Percentiles rank a stretch among this genome's conserved stretches.
Conservation (phyloP, 306 rosid genomes). For the Prunus armeniaca region DNA sequence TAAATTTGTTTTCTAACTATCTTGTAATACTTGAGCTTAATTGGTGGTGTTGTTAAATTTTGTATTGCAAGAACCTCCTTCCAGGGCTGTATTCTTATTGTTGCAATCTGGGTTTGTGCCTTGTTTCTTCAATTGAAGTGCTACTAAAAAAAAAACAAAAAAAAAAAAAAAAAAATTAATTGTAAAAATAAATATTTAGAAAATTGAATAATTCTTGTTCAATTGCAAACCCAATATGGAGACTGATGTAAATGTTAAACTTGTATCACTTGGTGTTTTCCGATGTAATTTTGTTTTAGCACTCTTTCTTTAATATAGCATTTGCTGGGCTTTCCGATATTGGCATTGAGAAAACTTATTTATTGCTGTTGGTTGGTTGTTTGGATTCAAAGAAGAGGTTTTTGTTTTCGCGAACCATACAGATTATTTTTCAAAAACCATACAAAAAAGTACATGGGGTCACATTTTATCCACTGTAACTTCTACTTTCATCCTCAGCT, state of each 20-base stretch:
- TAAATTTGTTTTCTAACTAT: too few species aligned
- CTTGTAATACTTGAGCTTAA: too few species aligned
- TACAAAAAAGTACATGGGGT: background rate
- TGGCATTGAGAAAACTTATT: background rate
- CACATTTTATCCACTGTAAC: conserved; percentile 13
- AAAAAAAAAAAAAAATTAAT: too few species aligned
- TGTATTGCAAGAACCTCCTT: too few species aligned
- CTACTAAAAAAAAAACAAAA: too few species aligned
- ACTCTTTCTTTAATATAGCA: background rate
- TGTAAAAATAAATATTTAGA: too few species aligned
- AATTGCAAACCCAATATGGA: background rate
- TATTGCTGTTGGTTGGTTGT: background rate
- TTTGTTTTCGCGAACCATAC: background rate
- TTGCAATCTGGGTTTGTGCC: too few species aligned
- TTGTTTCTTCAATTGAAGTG: too few species aligned
- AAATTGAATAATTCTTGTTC: too few species aligned
- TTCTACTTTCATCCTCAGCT: background rate
- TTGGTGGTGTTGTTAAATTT: too few species aligned
- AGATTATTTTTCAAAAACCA: background rate
- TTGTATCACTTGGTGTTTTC: background rate
- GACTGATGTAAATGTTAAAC: background rate
- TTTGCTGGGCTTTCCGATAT: background rate
- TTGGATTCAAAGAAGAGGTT: background rate
- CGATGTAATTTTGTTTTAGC: background rate
- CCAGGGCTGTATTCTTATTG: too few species aligned